A percentile compares a stretch with the other conserved stretches of the same genome.
These are phyloP conservation scores for Orbilia blumenaviensis DNA, from an alignment of 2,329 filamentous ascomycete species.

Conservation along the genomic window DNA sequence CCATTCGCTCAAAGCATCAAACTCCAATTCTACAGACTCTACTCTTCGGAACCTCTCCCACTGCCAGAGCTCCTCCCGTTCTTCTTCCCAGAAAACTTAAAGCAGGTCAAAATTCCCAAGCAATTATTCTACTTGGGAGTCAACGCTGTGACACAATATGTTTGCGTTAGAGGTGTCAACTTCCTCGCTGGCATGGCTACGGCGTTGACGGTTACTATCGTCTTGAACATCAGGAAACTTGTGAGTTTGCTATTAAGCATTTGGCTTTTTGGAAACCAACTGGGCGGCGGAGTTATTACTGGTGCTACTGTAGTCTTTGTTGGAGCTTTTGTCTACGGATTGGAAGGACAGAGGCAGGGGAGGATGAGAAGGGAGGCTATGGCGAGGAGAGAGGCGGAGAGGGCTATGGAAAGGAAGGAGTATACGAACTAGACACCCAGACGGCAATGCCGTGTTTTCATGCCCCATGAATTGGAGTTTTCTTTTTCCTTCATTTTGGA, in stretches of 20 bases:
- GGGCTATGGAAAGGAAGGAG: constrained; percentile 32
- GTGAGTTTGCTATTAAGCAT: constrained; percentile 91
- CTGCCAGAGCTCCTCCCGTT: constrained; percentile 58
- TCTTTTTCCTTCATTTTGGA: not conserved
- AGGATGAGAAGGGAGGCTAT: constrained; percentile 45
- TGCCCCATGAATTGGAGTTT: not conserved
- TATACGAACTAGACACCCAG: constrained; percentile 17
- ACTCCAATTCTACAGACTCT: constrained; percentile 71
- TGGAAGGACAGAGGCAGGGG: constrained; percentile 66
- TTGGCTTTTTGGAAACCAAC: constrained; percentile 87
- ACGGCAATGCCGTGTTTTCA: not conserved
- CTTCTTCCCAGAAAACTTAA: constrained; percentile 59
- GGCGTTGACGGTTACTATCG: constrained; percentile 93
- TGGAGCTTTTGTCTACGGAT: constrained; percentile 87
- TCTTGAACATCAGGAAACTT: constrained; percentile 92
- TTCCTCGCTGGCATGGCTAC: constrained; percentile 87
- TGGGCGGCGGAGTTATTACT: constrained; percentile 78
- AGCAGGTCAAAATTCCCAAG: constrained; percentile 67
- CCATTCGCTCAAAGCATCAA: constrained; percentile 74
- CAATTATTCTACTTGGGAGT: constrained; percentile 76
- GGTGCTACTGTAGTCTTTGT: constrained; percentile 88
- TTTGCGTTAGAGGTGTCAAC: constrained; percentile 95
- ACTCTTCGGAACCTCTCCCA: constrained; percentile 70
- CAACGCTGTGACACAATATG: constrained; percentile 89
- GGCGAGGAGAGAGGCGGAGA: constrained; percentile 30